A percentile compares a stretch with the other conserved stretches of the same genome.
Conservation (phyloP, 1,139 yeast genomes). For the Candida neerlandica region DNA sequence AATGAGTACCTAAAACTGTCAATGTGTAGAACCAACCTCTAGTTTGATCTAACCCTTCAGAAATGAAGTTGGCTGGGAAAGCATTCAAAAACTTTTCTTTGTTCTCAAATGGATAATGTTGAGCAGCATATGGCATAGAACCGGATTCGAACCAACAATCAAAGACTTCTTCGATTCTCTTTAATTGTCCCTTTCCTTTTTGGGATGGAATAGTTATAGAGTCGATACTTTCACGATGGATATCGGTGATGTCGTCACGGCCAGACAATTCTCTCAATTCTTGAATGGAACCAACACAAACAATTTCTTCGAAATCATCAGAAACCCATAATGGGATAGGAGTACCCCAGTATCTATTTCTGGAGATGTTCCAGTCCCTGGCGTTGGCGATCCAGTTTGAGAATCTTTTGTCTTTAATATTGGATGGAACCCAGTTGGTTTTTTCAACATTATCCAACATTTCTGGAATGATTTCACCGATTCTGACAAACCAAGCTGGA, state of each 20-base stretch:
- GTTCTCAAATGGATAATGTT: constrained; percentile 94
- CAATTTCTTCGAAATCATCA: constrained; percentile 89
- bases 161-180: constrained; percentile 94
- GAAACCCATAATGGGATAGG: constrained; percentile 98
- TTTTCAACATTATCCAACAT: constrained; percentile 84
- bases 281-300: constrained; percentile 88
- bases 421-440: constrained; percentile 93
- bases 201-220: constrained; percentile 92
- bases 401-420: constrained; percentile 91
- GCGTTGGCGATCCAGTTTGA: constrained; percentile 98
- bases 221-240: constrained; percentile 93
- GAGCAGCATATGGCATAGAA: constrained; percentile 97
- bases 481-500: constrained; percentile 98
- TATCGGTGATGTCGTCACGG: constrained; percentile 73
- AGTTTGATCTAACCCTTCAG: constrained; percentile 99
- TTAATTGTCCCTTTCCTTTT: constrained; percentile 82
- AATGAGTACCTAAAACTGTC: constrained; percentile 92
- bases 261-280: constrained; percentile 88
- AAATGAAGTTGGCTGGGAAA: constrained; percentile 96
- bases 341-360: constrained; percentile 99
- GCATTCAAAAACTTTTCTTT: constrained; percentile 70
- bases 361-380: constrained; percentile 97
- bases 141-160: constrained; percentile 99
- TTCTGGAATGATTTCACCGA: constrained; percentile 81
- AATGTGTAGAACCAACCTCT: constrained; percentile 99